Percentiles rank a stretch among this genome's conserved stretches.
Conservation (phyloP, 805 yeast species). For the Pichia ethanolica region DNA sequence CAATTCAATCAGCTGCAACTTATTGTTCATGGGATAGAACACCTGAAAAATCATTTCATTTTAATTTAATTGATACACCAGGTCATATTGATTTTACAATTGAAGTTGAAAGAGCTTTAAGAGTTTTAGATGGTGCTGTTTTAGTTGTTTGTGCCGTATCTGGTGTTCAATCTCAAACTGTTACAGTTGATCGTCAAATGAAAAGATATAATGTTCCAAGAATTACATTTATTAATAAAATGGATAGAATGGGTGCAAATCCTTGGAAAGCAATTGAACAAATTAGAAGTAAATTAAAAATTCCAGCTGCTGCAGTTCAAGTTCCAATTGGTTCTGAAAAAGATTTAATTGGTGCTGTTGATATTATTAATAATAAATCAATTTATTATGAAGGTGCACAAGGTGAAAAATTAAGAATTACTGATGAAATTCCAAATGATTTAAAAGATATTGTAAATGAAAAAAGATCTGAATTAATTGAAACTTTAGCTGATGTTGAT, state of each 20-base stretch:
- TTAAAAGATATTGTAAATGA: conserved; percentile 80
- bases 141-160: conserved; percentile 97
- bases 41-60: conserved; percentile 54
- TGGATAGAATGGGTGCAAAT: conserved; percentile 99
- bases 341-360: conserved; percentile 80
- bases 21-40: conserved; percentile 93
- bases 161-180: conserved; percentile 98
- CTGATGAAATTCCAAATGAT: conserved; percentile 65
- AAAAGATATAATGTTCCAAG: conserved; percentile 96
- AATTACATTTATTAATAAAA: conserved; percentile 91
- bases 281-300: conserved; percentile 76
- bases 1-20: conserved; percentile 98
- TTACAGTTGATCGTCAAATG: conserved; percentile 98
- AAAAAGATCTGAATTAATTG: conserved; percentile 78
- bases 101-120: conserved; percentile 96
- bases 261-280: conserved; percentile 95
- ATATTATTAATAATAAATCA: conserved; percentile 81
- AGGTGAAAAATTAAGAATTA: conserved; percentile 71
- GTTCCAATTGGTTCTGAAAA: conserved; percentile 95
- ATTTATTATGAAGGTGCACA: conserved; percentile 83
- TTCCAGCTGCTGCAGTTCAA: conserved; percentile 96
- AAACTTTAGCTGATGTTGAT: conserved; percentile 95
- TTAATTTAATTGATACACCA: conserved; percentile 95
- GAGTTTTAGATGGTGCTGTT: conserved; percentile 97
- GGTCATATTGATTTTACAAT: conserved; percentile 99